Base-by-base conservation (phyloP, 805 yeast genomes). In the Lachancea thermotolerans region DNA sequence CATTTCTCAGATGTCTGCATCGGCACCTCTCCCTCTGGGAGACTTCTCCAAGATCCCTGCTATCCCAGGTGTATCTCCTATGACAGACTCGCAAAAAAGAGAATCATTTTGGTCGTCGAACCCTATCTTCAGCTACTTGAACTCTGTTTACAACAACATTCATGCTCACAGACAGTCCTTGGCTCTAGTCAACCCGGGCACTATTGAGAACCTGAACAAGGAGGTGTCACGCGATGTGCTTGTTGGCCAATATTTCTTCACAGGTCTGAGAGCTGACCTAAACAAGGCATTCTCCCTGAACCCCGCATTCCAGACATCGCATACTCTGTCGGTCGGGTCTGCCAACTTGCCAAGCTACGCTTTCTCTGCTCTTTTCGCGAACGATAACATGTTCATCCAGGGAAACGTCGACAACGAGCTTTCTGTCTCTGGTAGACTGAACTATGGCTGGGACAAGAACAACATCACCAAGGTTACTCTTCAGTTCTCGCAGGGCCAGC, bases 291-390 rank as follows among this genome's bases (percentile, higher is more conserved):
- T 93, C 63, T 71, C 85, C 52, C 77, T 90, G 76, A 82, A 81
- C 69, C 99, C 99, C 47, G 90, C 87, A 48, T 93, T 93, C 83
- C 98, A 93, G 75, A 85, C 95, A 48, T 84, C 96, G 51, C 99
- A 93, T 66, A 83, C 96, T 49, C 84, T 93, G 62, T 76, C 95
- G 34, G 73, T 87, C 55, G 98, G 98, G 40, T 84, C 95, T 46
- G 81, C 82, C 53, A 78, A 79, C 39, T 74, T 86, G 67, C 96
- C 96, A 42, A 83, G 93, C 53, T 93, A 93, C 66, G 90, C 95
- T 27, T 86, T 91, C 65, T 79, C 88, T 47, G 91, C 96, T 38
- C 74, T 91, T 58, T 89, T 81, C 67, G 97, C 95, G 51, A 81
- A 83, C 51, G 96, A 91, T 62, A 77, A 79, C 57, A 73, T 82